phyloP scores from a whole-genome alignment of 2,329 filamentous ascomycete species.

The Sporothrix dimorphospora region DNA sequence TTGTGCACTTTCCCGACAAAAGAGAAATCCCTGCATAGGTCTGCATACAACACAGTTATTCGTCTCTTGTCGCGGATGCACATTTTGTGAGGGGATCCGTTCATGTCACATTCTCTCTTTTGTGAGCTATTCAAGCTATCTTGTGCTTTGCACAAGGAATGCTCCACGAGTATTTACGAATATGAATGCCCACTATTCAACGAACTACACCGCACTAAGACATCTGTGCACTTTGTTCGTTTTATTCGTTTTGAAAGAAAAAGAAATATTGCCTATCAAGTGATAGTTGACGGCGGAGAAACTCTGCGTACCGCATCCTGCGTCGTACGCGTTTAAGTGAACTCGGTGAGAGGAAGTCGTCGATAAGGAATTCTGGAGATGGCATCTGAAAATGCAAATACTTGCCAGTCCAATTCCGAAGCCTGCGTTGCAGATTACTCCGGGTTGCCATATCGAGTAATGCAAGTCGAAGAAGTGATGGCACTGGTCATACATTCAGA shows the following conservation, averaged over 20 bases:
- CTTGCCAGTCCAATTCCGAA: no score
- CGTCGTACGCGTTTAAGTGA: neutral
- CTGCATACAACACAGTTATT: no score
- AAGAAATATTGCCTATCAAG: neutral
- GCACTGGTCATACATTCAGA: neutral
- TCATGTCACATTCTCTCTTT: neutral
- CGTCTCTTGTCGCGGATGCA: neutral
- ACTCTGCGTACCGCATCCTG: neutral
- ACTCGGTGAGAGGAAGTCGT: neutral
- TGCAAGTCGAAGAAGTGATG: neutral
- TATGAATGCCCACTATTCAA: neutral
- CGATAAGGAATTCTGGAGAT: neutral
- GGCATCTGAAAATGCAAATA: neutral
- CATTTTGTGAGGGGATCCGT: neutral
- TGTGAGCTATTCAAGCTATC: neutral
- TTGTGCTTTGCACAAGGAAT: neutral
- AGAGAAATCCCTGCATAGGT: conserved; percentile 13
- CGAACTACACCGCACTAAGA: neutral
- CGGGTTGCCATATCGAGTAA: neutral
- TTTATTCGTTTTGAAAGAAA: neutral
- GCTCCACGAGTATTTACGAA: neutral
- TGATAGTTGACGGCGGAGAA: neutral
- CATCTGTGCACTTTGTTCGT: neutral
- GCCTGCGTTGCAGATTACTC: neutral
- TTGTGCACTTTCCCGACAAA: neutral